These are phyloP conservation scores for Amoeboaphelidium protococcarum DNA, from an alignment of 371 early-diverging fungal genomes.

Conservation along the genomic window DNA sequence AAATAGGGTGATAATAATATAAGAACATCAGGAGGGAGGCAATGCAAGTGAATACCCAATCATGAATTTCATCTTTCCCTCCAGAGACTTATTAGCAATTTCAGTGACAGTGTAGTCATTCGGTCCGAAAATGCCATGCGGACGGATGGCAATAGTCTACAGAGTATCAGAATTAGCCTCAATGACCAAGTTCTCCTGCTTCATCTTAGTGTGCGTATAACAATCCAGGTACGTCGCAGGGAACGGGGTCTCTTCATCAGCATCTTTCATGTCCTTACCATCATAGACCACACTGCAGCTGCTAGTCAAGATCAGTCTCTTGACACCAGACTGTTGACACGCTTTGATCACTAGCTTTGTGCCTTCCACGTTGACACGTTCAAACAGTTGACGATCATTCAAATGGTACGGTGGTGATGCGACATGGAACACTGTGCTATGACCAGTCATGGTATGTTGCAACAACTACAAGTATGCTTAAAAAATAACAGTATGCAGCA, in stretches of 20 bases:
- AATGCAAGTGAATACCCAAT: not conserved
- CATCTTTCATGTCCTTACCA: not conserved
- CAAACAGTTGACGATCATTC: not conserved
- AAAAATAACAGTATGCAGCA: no score
- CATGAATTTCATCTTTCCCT: not conserved
- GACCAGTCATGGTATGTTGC: not conserved
- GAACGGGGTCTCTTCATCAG: not conserved
- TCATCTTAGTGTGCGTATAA: not conserved
- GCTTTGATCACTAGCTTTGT: not conserved
- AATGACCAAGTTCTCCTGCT: not conserved
- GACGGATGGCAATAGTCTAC: not conserved
- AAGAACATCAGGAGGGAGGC: not conserved
- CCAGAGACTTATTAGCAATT: not conserved
- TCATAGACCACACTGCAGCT: not conserved
- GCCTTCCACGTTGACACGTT: not conserved
- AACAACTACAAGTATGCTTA: not conserved
- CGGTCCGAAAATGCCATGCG: not conserved
- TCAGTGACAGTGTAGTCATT: not conserved
- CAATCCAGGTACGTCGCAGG: not conserved
- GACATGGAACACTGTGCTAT: not conserved
- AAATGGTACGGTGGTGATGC: not conserved
- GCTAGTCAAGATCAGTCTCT: not conserved
- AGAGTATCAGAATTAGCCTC: not conserved
- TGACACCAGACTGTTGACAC: not conserved
- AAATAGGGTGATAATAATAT: not conserved